Evolutionary conservation across 805 yeast species (phyloP).

Genomic region (Wickerhamomyces mucosus): DNA sequence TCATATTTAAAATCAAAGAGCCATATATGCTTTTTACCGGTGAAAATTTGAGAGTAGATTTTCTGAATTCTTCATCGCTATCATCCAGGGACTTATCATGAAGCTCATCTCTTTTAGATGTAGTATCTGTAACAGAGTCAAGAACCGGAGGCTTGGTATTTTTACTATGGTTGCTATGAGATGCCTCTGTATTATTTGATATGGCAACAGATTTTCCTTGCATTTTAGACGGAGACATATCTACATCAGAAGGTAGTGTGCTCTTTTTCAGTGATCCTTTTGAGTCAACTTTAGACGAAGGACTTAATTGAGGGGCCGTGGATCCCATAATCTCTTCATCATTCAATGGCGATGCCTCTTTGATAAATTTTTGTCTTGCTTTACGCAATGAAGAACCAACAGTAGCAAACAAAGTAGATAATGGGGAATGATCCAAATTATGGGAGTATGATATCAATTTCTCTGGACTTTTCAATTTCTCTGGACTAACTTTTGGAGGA

Average conservation of each 20-base stretch:
- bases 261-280: constrained; percentile 4
- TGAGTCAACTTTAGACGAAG: no score
- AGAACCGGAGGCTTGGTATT: no score
- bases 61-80: background rate
- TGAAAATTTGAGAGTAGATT: constrained; percentile 11
- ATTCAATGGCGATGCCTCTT: constrained; percentile 8
- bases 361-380: constrained; percentile 15
- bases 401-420: constrained; percentile 17
- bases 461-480: constrained; percentile 7
- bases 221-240: constrained; percentile 3
- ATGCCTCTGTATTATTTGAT: no score
- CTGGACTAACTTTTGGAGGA: no score
- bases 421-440: constrained; percentile 12
- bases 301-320: no score
- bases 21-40: constrained; percentile 22
- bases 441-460: constrained; percentile 2
- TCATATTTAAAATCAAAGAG: constrained; percentile 17
- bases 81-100: no score
- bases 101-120: no score
- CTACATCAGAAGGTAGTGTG: constrained; percentile 1
- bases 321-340: no score
- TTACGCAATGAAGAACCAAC: constrained; percentile 17
- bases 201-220: no score
- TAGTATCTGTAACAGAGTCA: no score
- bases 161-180: no score